Evolutionary conservation across 257 asterid species (phyloP), one percentile per base, ranked within the genome.

Genomic region (Anisodus tanguticus): DNA sequence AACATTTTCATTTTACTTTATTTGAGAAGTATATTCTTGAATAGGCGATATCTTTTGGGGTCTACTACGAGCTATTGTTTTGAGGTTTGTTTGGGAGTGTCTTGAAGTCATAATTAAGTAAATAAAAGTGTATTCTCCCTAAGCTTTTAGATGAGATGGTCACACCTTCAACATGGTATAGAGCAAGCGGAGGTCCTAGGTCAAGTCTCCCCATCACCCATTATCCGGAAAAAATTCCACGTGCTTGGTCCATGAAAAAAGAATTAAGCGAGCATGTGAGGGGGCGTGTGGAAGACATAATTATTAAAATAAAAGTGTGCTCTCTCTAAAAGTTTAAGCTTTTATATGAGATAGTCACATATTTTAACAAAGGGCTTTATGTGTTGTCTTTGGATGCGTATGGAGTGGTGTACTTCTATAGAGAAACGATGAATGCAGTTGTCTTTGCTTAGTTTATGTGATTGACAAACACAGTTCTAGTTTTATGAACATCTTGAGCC

Each of bases 261-360:
- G 77, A 39, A 15, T 39, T 2, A 68, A 68, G 12, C 53, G 15
- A 15, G 76, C 22, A 12, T 37, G 76, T 67, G 12, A 67, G 35
- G 39, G 58, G 9, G 17, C 1, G 6, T 72, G 41, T 45, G 55
- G 58, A 72, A 72, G 80, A 19, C 16, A 10, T 72, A 35, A 4
- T 47, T 47, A 47, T 45, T 19, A 19, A 53, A 47, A 47, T 19
- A 19, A 47, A 31, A 31, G 35, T 41, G 53, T 17, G 26, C 0
- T 22, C 26, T 22, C 26, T 22, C 26, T 22, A 22, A 22, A 47
- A 8, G 43, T 22, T 11, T 47, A 74, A 49, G 7, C 6, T 19
- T 74, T 74, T 19, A 19, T 9, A 74, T 74, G 80, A 74, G 80
- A 47, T 74, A 17, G 80, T 47, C 80, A 74, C 60, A 11, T n/a